Evolutionary conservation across 2,329 filamentous ascomycete species (phyloP).

Genomic region (Fusarium piperis): DNA sequence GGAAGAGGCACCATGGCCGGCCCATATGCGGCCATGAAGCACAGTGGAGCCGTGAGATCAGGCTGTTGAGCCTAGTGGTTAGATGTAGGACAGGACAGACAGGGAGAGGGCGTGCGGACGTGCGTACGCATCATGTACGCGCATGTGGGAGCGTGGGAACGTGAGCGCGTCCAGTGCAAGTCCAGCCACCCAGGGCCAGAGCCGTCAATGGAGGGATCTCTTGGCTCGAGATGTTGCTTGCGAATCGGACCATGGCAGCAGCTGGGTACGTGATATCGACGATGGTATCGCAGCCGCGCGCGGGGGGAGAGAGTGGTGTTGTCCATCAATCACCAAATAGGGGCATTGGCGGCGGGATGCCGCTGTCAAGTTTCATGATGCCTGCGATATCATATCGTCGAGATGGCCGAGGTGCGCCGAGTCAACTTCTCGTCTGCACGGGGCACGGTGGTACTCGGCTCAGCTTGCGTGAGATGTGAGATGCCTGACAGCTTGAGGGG

Average conservation of each 20-base stretch:
- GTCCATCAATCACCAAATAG: conserved; percentile 16
- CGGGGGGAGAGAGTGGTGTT: conserved; percentile 20
- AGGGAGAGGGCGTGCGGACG: conserved; percentile 18
- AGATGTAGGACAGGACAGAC: conserved; percentile 3
- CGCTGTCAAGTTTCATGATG: conserved; percentile 17
- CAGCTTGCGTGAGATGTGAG: not conserved
- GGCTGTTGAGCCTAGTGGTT: conserved; percentile 41
- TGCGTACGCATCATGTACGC: conserved; percentile 18
- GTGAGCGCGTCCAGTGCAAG: not conserved
- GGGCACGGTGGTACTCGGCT: not conserved
- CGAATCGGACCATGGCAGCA: conserved; percentile 34
- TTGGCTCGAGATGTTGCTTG: conserved; percentile 30
- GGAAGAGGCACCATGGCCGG: conserved; percentile 44
- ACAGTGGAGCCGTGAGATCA: conserved; percentile 46
- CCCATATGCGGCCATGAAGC: conserved; percentile 48
- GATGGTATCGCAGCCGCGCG: conserved; percentile 15
- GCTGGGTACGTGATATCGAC: conserved; percentile 24
- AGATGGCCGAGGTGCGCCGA: conserved; percentile 1
- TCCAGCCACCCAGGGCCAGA: conserved; percentile 39
- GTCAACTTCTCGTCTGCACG: not conserved
- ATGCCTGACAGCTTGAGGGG: not conserved
- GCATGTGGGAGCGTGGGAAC: conserved; percentile 30
- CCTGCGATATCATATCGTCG: conserved; percentile 2
- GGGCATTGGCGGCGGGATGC: conserved; percentile 9
- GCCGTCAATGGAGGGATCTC: conserved; percentile 30